Base-by-base conservation (phyloP, 352 stramenopile genomes). In the Globisporangium paddicum region DNA sequence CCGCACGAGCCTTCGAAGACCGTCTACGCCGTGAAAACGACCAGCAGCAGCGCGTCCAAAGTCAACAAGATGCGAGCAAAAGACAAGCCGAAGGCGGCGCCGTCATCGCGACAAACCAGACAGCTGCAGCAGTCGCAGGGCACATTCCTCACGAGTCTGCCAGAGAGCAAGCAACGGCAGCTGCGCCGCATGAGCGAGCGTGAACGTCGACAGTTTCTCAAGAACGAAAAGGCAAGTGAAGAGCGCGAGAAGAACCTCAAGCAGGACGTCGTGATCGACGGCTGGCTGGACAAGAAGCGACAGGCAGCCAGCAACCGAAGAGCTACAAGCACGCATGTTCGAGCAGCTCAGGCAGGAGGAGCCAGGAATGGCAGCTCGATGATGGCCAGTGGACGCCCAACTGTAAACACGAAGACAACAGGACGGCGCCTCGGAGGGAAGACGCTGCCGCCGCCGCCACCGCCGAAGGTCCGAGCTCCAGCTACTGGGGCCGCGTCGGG, bases 241-340 rank as follows among this genome's bases (percentile, higher is more conserved):
- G 57, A 62, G 7, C 62, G 67, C 21, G 52, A 76, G 14, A 68
- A 79, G 52, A 48, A 64, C 26, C 63, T 63, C 11, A 87, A 87
- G 51, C 80, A 90, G 55, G 80, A 90, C 47, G 68, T 90, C 19
- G 76, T 90, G 11, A 88, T 90, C 72, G 76, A 86, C 47, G 74
- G 71, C 11, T 90, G 80, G 80, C 72, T 90, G 44, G 75, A 87
- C 34, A 84, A 83, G 55, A 90, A 88, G 66, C 67, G 72, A 0
- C 71, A 83, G 13, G 80, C 80, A 0, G 77, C 77, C 1, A 75
- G 67, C 23, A 77, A 89, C 47, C 75, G 79, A 18, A 86, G 85
- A 56, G 62, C 47, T 2, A 46, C 67, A 16, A 79, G 55, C 18
- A 70, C 68, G 10, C 73, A 77, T 26, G 64, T 70, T 0, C 66